Base-by-base conservation (phyloP, 108 stramenopile genomes). In the Stephanodiscus triporus region DNA sequence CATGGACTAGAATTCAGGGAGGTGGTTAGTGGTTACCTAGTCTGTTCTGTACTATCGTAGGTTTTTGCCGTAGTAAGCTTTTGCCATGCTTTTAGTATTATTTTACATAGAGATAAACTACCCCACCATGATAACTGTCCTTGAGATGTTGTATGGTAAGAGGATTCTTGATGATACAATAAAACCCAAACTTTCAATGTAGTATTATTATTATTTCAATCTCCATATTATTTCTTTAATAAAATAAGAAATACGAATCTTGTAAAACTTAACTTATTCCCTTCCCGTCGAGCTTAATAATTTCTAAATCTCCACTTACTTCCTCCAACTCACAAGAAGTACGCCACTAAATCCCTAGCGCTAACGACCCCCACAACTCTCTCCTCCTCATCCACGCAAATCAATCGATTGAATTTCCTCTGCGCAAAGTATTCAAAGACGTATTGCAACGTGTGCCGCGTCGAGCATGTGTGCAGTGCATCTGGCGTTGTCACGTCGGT, bases 341-440 rank as follows among this genome's bases (percentile, higher is more conserved):
- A 97, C 24, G 82, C 84, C 20, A 97, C 89, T 68, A 95, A 81
- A 71, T 95, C 96, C 68, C 86, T 82, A 6, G 91, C 92, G 11
- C 89, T 89, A 6, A 97, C 90, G 1, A 97, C 86, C 10, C 96
- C 96, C n/a, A 91, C 81, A 72, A 92, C 77, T 57, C 88, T 61
- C 50, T 93, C 86, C 38, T 91, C 75, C 34, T 84, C 89, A 58
- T 95, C 91, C 7, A 94, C 84, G 26, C 89, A 89, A 66, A 91
- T 84, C 54, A 97, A 76, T n/a, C 93, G 88, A 72, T 95, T 91
- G 49, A 95, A 95, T 57, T 89, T 81, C 65, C 88, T 76, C 60
- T 95, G 90, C 0, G 96, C 93, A 84, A 97, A 97, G 62, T 92
- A 89, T 76, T 95, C 93, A 86, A 97, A 97, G 56, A 97, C 87